Percentiles rank a stretch among this genome's conserved stretches.
Evolutionary conservation across 164 flowering plant species (phyloP).

Genomic region (Saururus chinensis): DNA sequence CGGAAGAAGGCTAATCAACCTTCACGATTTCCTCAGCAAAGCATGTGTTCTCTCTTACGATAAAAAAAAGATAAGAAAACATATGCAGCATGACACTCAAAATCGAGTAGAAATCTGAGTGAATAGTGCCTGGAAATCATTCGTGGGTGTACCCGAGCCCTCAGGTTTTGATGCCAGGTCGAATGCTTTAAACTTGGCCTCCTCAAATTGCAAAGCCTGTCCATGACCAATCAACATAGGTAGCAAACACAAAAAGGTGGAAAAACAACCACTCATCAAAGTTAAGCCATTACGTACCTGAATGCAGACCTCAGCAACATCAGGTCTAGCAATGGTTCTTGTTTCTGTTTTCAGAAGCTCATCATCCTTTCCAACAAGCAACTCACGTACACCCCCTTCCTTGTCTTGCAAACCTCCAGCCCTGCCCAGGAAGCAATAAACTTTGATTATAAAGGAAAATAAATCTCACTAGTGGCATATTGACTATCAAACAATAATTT

Average conservation of each 20-base stretch:
- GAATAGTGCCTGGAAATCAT: constrained; percentile 81
- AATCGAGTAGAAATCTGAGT: constrained; percentile 54
- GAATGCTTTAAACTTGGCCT: constrained; percentile 81
- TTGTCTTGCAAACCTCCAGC: constrained; percentile 96
- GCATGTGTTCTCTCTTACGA: no score
- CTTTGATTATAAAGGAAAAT: background rate
- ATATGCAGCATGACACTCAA: constrained; percentile 17
- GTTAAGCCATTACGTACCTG: constrained; percentile 41
- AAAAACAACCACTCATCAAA: background rate
- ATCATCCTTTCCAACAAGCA: constrained; percentile 89
- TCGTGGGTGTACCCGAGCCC: constrained; percentile 81
- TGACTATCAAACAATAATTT: background rate
- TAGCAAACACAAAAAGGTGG: background rate
- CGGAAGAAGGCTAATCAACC: no score
- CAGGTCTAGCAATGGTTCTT: constrained; percentile 66
- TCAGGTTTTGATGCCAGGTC: constrained; percentile 90
- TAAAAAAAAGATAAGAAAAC: background rate
- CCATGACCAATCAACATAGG: background rate
- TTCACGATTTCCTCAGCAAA: no score
- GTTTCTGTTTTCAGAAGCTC: constrained; percentile 81
- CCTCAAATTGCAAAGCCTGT: constrained; percentile 85
- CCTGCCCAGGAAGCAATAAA: constrained; percentile 24
- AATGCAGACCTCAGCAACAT: constrained; percentile 97
- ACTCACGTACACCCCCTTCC: constrained; percentile 84
- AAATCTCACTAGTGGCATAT: background rate